Conservation (phyloP, 2,329 filamentous ascomycete species). For the Endothia cerciana region DNA sequence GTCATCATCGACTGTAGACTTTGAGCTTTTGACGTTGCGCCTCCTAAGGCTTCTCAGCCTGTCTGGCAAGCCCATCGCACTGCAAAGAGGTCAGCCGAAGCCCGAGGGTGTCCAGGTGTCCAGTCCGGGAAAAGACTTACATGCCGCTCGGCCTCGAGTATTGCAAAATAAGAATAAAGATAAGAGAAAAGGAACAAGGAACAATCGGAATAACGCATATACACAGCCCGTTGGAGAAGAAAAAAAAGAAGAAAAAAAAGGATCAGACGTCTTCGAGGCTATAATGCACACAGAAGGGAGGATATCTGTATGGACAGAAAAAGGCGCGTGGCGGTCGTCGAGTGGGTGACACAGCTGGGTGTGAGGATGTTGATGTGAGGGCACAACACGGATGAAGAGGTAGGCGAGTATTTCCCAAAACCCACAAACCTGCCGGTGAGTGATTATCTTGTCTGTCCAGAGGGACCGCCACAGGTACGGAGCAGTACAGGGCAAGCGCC, state of each 20-base stretch:
- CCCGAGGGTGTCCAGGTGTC: too few species aligned
- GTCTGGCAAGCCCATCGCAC: constrained; percentile 23
- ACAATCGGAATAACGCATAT: too few species aligned
- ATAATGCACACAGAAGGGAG: too few species aligned
- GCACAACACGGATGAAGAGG: background rate
- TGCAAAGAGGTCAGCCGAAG: constrained; percentile 18
- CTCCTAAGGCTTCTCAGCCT: constrained; percentile 25
- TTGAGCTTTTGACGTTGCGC: constrained; percentile 25
- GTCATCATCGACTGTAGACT: constrained; percentile 29
- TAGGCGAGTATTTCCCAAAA: constrained; percentile 6
- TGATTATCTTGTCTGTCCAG: background rate
- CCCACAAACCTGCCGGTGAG: background rate
- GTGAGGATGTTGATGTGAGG: background rate
- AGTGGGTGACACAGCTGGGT: background rate
- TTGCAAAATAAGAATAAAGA: background rate
- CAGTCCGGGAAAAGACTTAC: background rate
- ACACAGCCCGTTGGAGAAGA: too few species aligned
- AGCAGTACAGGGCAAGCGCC: constrained; percentile 4
- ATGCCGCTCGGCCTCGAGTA: background rate
- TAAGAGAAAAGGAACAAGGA: too few species aligned
- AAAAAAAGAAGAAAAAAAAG: too few species aligned
- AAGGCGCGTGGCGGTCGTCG: background rate
- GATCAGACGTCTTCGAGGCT: too few species aligned
- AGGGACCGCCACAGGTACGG: background rate
- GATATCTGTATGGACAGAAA: background rate